Evolutionary conservation across 2,329 filamentous ascomycete genomes (phyloP).

Genomic region (Phaeosphaeriaceae sp.): DNA sequence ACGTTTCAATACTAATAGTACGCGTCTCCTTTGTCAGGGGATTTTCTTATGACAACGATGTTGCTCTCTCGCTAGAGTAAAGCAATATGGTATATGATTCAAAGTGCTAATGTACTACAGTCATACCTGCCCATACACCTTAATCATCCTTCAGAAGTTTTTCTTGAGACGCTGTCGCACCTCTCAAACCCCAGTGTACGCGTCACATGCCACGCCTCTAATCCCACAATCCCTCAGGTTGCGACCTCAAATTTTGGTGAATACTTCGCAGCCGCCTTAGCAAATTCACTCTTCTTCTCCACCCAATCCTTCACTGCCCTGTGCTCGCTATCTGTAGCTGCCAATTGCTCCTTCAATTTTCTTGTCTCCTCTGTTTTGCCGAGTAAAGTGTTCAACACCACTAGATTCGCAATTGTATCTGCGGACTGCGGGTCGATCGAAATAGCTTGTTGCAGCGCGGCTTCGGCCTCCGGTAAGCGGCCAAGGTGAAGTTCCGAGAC

Average conservation of each 20-base stretch:
- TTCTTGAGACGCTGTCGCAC: background rate
- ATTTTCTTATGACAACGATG: too few relatives aligned
- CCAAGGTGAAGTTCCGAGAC: constrained; percentile 91
- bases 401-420: constrained; percentile 79
- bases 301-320: constrained; percentile 74
- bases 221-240: constrained; percentile 26
- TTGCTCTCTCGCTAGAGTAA: too few relatives aligned
- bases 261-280: constrained; percentile 85
- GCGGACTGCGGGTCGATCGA: constrained; percentile 73
- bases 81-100: too few relatives aligned
- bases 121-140: background rate
- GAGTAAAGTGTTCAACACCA: constrained; percentile 78
- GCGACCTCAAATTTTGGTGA: constrained; percentile 74
- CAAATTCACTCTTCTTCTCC: constrained; percentile 88
- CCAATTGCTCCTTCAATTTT: constrained; percentile 61
- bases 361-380: constrained; percentile 68
- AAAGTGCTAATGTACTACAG: too few relatives aligned
- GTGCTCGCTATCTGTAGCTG: constrained; percentile 70
- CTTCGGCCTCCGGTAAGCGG: constrained; percentile 85
- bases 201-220: background rate
- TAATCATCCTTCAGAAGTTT: background rate
- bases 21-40: too few relatives aligned
- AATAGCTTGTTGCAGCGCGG: constrained; percentile 80
- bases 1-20: too few relatives aligned
- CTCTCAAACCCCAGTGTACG: background rate